Conservation (phyloP, 768 basidiomycete species). For the Leccinellum luteum region DNA sequence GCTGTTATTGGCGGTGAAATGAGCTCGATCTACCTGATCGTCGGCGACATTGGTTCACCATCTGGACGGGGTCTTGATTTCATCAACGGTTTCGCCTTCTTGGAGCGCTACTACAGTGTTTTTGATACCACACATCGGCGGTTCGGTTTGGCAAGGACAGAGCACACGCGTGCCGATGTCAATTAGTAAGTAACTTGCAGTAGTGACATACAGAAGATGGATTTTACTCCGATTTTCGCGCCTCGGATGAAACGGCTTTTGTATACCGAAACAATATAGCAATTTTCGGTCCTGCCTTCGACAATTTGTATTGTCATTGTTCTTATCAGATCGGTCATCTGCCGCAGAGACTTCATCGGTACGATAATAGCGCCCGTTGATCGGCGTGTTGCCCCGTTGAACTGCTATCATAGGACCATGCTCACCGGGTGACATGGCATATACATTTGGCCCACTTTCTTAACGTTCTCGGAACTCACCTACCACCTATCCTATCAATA, state of each 20-base stretch:
- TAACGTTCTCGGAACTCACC: too few species aligned
- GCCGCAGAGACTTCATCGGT: too few species aligned
- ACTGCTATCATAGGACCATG: too few species aligned
- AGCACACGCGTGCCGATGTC: slow-evolving; percentile 9
- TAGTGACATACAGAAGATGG: neutral
- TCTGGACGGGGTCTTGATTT: slow-evolving; percentile 52
- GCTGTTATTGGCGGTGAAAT: slow-evolving; percentile 38
- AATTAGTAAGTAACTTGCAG: neutral
- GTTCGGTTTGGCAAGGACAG: slow-evolving; percentile 41
- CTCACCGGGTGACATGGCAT: too few species aligned
- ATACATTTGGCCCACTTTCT: too few species aligned
- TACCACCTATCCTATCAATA: too few species aligned
- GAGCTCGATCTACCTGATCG: slow-evolving; percentile 38
- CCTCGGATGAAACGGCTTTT: neutral
- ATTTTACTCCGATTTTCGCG: neutral
- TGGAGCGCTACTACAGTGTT: slow-evolving; percentile 58
- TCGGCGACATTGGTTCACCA: slow-evolving; percentile 36
- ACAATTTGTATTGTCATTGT: neutral
- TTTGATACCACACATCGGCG: slow-evolving; percentile 39
- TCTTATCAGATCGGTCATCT: too few species aligned
- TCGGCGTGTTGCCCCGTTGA: too few species aligned
- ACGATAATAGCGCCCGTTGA: too few species aligned
- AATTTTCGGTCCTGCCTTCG: neutral
- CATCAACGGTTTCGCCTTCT: slow-evolving; percentile 51
- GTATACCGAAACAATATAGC: neutral